Evolutionary conservation across 1,139 yeast genomes (phyloP).

Genomic region (Yamadazyma atmosphaerica): DNA sequence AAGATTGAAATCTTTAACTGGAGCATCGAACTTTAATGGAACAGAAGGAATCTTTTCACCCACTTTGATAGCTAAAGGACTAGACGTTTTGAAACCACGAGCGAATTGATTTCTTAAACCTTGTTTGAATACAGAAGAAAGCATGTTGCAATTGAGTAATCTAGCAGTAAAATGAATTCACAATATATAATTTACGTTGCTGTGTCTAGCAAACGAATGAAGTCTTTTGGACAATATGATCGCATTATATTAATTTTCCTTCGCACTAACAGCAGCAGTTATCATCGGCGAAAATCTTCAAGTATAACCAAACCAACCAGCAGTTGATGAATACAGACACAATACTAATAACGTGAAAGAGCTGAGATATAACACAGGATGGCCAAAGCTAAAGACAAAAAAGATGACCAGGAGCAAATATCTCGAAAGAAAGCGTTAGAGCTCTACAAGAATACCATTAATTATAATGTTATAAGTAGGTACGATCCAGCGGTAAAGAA

Average conservation of each 20-base stretch:
- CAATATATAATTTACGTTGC: no score
- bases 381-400: conserved; percentile 12
- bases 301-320: no score
- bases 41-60: conserved; percentile 62
- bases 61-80: conserved; percentile 23
- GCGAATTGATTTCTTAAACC: conserved; percentile 8
- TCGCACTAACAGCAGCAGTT: background rate
- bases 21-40: conserved; percentile 61
- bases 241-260: no score
- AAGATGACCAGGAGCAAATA: conserved; percentile 10
- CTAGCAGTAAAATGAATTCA: no score
- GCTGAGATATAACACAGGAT: background rate
- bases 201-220: no score
- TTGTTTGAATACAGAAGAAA: conserved; percentile 1
- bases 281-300: no score
- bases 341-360: background rate
- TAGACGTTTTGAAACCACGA: conserved; percentile 32
- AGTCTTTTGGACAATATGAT: no score
- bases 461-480: conserved; percentile 77
- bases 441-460: conserved; percentile 66
- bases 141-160: background rate
- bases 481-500: conserved; percentile 83
- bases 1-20: conserved; percentile 63
- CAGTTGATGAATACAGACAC: background rate
- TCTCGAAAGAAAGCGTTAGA: conserved; percentile 40